Conservation (phyloP, 306 rosid species). For the Quercus wislizeni region DNA sequence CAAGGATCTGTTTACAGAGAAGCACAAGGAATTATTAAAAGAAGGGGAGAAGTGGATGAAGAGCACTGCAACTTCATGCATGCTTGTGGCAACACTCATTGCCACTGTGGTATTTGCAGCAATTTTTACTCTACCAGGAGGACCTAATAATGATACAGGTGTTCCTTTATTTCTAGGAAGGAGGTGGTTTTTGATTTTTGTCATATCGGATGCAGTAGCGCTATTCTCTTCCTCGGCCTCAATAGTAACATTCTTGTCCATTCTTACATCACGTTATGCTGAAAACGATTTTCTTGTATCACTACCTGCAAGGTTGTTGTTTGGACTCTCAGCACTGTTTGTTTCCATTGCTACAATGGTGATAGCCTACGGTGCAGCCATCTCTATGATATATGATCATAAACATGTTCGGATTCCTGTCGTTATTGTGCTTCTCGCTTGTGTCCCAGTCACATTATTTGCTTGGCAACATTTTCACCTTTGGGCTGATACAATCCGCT, state of each 20-base stretch:
- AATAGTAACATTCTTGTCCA: constrained; percentile 41
- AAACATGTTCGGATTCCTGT: constrained; percentile 31
- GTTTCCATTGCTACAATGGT: constrained; percentile 48
- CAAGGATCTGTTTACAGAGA: constrained; percentile 26
- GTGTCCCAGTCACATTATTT: constrained; percentile 36
- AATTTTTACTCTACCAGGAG: constrained; percentile 52
- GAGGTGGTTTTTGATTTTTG: constrained; percentile 9
- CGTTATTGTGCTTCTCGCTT: constrained; percentile 20
- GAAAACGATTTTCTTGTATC: constrained; percentile 42
- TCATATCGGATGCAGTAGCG: constrained; percentile 39
- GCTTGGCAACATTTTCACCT: constrained; percentile 32
- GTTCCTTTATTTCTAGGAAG: background rate
- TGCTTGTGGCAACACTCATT: constrained; percentile 48
- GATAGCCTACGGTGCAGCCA: constrained; percentile 40
- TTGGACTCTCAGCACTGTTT: constrained; percentile 38
- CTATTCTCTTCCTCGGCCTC: constrained; percentile 43
- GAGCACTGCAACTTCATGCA: constrained; percentile 40
- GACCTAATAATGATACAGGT: constrained; percentile 10
- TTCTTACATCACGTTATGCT: constrained; percentile 48
- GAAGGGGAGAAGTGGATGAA: constrained; percentile 57
- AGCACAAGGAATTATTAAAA: constrained; percentile 25
- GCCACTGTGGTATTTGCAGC: constrained; percentile 54
- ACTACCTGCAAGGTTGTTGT: constrained; percentile 39
- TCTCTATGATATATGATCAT: constrained; percentile 27
- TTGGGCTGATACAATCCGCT: constrained; percentile 31